Base-by-base conservation (phyloP, 495 filamentous ascomycete genomes). In the Aspergillus panamensis region DNA sequence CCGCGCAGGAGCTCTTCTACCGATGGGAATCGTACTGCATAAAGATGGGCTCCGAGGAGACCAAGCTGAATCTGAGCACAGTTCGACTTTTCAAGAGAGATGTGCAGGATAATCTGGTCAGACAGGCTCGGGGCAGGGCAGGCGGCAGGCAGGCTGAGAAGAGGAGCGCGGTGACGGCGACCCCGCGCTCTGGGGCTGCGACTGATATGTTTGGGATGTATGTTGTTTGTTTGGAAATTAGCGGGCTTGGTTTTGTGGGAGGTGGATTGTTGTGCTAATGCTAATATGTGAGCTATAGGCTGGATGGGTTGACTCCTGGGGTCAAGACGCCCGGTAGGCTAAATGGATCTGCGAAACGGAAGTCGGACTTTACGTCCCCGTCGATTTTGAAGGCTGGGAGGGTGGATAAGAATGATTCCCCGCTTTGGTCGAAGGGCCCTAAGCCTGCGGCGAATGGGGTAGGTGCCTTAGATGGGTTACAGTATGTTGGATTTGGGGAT, bases 21-120 rank as follows among this genome's bases (percentile, higher is more conserved):
- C 96, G 97, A 82, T 98, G 94, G 94, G 93, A 98, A 65, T 90
- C 90, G 0, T 97, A 96, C 77, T 88, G 85, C 67, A 87, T 98
- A 62, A 96, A 92, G 74, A 94, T 97, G 89, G 84, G 84, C 6
- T 64, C 79, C 37, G 88, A 92, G 19, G 86, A 91, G 59, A 85
- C 82, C 42, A 89, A 82, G 51, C 67, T 92, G 54, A 82, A 84
- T 58, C 68, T 92, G 25, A 80, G 86, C 16, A 89, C 81, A 1
- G 80, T 88, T 40, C 77, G 85, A 53, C 80, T 82, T 42, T 89
- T 98, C 61, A 96, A 95, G 69, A 86, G 90, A 66, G 87, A 93
- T 73, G 73, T 96, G 0, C 90, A 92, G 63, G 92, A 96, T 57
- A 78, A 80, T 31, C 72, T 97, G 56, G 92, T 96, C 62, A 83